phyloP scores from a whole-genome alignment of 1,284 basidiomycete species.

The Ceratobasidium sp. region DNA sequence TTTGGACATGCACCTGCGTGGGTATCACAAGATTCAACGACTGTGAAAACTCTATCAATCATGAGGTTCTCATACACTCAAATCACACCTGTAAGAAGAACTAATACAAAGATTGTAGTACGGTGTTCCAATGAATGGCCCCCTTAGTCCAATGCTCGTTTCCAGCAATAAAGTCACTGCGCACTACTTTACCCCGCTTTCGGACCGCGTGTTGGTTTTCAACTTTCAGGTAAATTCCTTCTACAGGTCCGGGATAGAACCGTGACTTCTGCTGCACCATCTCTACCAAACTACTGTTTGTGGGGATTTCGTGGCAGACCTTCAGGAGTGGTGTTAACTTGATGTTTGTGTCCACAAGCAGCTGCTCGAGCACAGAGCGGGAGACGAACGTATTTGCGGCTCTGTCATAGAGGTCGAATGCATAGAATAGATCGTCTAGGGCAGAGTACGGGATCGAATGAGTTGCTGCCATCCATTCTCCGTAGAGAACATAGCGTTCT shows the following conservation, averaged over 20 bases:
- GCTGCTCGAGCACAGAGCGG: constrained; percentile 53
- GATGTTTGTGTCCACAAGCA: constrained; percentile 59
- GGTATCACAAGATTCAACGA: too few relatives aligned
- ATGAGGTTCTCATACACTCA: too few relatives aligned
- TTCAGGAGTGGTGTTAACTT: constrained; percentile 60
- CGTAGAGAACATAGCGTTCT: constrained; percentile 68
- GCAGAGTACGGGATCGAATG: constrained; percentile 67
- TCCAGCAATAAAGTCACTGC: constrained; percentile 69
- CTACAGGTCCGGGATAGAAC: constrained; percentile 64
- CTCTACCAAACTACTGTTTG: constrained; percentile 55
- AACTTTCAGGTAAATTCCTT: constrained; percentile 69
- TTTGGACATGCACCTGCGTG: too few relatives aligned
- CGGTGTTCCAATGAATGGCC: constrained; percentile 58
- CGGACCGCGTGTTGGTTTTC: constrained; percentile 60
- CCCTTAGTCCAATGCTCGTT: constrained; percentile 71
- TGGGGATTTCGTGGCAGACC: constrained; percentile 56
- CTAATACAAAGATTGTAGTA: constrained; percentile 2
- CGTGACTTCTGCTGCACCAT: constrained; percentile 61
- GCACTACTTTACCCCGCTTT: constrained; percentile 66
- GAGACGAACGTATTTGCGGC: constrained; percentile 58
- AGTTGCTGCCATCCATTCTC: constrained; percentile 71
- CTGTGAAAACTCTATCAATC: too few relatives aligned
- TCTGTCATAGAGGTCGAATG: constrained; percentile 70
- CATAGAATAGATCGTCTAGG: constrained; percentile 66
- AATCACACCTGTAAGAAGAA: too few relatives aligned